phyloP scores from a whole-genome alignment of 140 eudicot genomes.

The Flaveria floridana region DNA sequence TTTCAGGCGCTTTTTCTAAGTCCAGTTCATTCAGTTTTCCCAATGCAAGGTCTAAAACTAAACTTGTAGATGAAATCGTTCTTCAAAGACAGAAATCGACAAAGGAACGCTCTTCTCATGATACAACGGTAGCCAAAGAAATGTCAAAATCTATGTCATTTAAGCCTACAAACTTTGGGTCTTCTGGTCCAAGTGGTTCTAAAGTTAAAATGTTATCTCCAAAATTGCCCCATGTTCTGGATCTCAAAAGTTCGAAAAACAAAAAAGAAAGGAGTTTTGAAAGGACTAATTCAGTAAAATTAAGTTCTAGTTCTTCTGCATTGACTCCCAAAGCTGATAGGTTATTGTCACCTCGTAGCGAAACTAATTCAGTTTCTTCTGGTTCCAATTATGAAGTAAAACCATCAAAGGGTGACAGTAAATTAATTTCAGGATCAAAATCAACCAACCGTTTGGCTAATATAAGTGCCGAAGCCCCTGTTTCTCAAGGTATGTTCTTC shows the following conservation, averaged over 20 bases:
- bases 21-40: conserved; percentile 70
- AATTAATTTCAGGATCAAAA: conserved; percentile 36
- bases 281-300: conserved; percentile 57
- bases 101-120: conserved; percentile 49
- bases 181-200: conserved; percentile 46
- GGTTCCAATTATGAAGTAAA: conserved; percentile 42
- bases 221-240: conserved; percentile 46
- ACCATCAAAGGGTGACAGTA: conserved; percentile 50
- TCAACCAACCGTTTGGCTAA: conserved; percentile 37
- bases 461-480: conserved; percentile 42
- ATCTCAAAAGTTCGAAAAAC: conserved; percentile 45
- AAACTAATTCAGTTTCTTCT: conserved; percentile 39
- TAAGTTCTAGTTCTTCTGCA: conserved; percentile 12
- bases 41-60: conserved; percentile 56
- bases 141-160: conserved; percentile 69
- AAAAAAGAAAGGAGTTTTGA: conserved; percentile 61
- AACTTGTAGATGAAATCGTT: conserved; percentile 61
- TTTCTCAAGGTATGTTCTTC: conserved; percentile 44
- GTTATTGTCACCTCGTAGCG: conserved; percentile 40
- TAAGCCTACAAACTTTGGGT: conserved; percentile 48
- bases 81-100: conserved; percentile 58
- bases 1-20: conserved; percentile 65
- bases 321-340: conserved; percentile 45
- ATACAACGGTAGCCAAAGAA: conserved; percentile 33
- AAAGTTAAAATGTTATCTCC: conserved; percentile 61